These are phyloP conservation scores for Ceratobasidium sp. DNA, from an alignment of 1,284 basidiomycete species.

Conservation along the genomic window DNA sequence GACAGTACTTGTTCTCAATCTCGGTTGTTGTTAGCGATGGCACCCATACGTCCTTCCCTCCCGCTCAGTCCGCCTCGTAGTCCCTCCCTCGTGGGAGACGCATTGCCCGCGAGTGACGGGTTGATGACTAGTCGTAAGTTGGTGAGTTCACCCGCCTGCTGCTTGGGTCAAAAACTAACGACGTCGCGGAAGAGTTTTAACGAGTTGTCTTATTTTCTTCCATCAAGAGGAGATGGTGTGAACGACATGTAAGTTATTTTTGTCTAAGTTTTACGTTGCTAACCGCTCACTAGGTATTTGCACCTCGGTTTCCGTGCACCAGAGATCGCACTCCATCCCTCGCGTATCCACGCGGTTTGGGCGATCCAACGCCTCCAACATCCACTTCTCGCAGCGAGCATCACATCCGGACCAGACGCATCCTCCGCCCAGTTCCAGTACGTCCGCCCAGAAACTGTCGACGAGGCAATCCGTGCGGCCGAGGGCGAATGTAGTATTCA, in stretches of 20 bases:
- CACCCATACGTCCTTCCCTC: no score
- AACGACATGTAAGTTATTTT: slow-evolving; percentile 72
- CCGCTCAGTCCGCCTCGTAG: no score
- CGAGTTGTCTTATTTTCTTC: slow-evolving; percentile 67
- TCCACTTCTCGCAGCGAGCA: slow-evolving; percentile 66
- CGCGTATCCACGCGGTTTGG: slow-evolving; percentile 67
- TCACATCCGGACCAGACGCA: slow-evolving; percentile 47
- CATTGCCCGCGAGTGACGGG: no score
- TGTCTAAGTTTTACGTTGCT: not conserved
- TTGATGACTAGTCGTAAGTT: no score
- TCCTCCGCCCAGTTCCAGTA: slow-evolving; percentile 58
- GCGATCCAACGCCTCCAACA: slow-evolving; percentile 70
- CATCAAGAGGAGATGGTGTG: slow-evolving; percentile 72
- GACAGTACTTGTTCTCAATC: no score
- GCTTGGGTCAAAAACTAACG: no score
- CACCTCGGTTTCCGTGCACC: slow-evolving; percentile 69
- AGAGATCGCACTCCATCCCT: slow-evolving; percentile 51
- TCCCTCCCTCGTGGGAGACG: no score
- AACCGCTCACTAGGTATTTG: slow-evolving; percentile 58
- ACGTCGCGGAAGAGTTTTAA: not conserved
- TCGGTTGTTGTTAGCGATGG: no score
- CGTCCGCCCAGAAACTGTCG: slow-evolving; percentile 53
- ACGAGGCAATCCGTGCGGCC: slow-evolving; percentile 59
- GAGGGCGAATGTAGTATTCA: slow-evolving; percentile 60
- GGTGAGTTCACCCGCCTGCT: no score